These are phyloP conservation scores for Termitomyces sp. DNA, from an alignment of 768 basidiomycete genomes.

Conservation along the genomic window DNA sequence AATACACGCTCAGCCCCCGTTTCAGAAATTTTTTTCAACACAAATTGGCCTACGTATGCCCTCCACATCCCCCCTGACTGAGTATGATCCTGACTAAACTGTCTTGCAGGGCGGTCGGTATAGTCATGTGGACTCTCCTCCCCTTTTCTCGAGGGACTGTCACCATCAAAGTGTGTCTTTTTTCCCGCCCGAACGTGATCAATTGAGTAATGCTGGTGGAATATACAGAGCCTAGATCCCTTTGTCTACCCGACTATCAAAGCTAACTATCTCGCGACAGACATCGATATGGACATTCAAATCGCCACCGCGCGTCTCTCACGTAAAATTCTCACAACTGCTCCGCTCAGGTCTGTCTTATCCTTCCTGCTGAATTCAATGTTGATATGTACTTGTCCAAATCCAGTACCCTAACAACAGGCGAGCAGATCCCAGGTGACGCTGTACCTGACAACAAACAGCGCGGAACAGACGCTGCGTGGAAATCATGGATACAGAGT, in stretches of 20 bases:
- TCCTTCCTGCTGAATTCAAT: neutral
- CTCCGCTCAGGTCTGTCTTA: neutral
- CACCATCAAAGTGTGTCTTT: conserved; percentile 32
- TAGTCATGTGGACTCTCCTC: conserved; percentile 48
- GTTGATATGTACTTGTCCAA: neutral
- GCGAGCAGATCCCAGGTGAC: conserved; percentile 37
- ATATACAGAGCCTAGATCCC: conserved; percentile 37
- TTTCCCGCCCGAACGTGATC: neutral
- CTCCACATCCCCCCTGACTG: neutral
- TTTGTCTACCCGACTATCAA: conserved; percentile 41
- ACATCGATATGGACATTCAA: conserved; percentile 45
- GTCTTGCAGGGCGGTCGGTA: conserved; percentile 33
- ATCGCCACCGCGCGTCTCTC: conserved; percentile 41
- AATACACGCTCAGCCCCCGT: conserved; percentile 31
- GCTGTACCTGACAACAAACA: conserved; percentile 36
- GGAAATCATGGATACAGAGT: conserved; percentile 40
- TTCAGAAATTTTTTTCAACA: conserved; percentile 42
- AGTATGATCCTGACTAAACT: neutral
- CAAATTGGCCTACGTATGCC: conserved; percentile 38
- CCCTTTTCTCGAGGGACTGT: conserved; percentile 53
- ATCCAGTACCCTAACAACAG: neutral
- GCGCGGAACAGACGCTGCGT: conserved; percentile 39
- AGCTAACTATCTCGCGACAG: conserved; percentile 46
- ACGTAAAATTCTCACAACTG: conserved; percentile 18
- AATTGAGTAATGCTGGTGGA: neutral